phyloP scores from a whole-genome alignment of 1,139 yeast species.

The Insectozyma bohioensis region DNA sequence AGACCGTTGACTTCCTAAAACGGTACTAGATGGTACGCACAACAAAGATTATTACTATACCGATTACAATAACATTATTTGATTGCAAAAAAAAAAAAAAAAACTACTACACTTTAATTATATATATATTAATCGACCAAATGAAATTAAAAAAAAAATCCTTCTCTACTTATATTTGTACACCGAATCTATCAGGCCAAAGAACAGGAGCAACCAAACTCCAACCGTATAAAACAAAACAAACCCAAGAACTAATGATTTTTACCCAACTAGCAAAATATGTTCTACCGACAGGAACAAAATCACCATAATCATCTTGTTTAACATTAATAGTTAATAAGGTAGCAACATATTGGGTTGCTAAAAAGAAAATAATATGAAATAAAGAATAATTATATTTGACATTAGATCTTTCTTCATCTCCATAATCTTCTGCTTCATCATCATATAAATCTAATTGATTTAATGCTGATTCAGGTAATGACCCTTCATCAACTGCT shows the following conservation, averaged over 20 bases:
- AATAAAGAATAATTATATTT: slow-evolving; percentile 87
- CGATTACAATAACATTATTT: no score
- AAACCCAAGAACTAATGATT: slow-evolving; percentile 88
- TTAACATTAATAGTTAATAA: slow-evolving; percentile 88
- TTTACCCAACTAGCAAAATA: slow-evolving; percentile 95
- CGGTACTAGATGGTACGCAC: no score
- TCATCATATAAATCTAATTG: slow-evolving; percentile 64
- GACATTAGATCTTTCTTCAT: slow-evolving; percentile 67
- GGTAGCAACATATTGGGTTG: slow-evolving; percentile 97
- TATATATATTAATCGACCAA: no score
- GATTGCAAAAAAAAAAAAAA: no score
- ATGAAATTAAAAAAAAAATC: no score
- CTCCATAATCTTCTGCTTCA: slow-evolving; percentile 37
- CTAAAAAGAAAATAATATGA: slow-evolving; percentile 88
- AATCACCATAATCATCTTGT: slow-evolving; percentile 81
- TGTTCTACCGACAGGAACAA: slow-evolving; percentile 96
- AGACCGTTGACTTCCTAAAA: slow-evolving; percentile 22
- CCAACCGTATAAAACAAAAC: slow-evolving; percentile 86
- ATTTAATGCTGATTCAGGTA: slow-evolving; percentile 86
- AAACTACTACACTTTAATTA: no score
- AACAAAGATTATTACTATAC: no score
- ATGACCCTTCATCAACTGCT: slow-evolving; percentile 92
- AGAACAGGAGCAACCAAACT: slow-evolving; percentile 85
- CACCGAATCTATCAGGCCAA: slow-evolving; percentile 82
- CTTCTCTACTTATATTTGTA: slow-evolving; percentile 22